These are phyloP conservation scores for Leptographium galeiforme DNA, from an alignment of 2,329 filamentous ascomycete genomes.

Conservation along the genomic window DNA sequence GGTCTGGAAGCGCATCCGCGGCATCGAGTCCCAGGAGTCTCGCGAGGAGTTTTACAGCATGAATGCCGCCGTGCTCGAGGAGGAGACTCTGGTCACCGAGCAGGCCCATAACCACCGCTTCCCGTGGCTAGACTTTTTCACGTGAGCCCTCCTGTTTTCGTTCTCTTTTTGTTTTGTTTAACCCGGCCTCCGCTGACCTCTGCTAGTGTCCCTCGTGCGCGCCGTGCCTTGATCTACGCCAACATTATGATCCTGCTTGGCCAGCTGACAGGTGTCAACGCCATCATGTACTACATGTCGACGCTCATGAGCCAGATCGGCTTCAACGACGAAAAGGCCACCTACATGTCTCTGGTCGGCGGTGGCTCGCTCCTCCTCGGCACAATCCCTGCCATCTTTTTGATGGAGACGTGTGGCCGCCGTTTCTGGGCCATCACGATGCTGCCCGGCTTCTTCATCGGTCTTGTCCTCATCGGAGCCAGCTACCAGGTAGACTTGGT, in stretches of 20 bases:
- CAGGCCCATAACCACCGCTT: conserved; percentile 40
- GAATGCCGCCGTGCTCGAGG: conserved; percentile 46
- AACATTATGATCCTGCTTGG: conserved; percentile 59
- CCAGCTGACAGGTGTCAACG: conserved; percentile 58
- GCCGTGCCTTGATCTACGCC: conserved; percentile 51
- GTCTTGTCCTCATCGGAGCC: conserved; percentile 51
- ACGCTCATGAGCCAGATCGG: conserved; percentile 55
- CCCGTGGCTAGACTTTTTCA: conserved; percentile 64
- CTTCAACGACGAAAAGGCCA: conserved; percentile 46
- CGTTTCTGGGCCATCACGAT: conserved; percentile 64
- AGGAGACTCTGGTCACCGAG: conserved; percentile 38
- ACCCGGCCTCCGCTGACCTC: conserved; percentile 10
- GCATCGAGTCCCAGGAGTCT: conserved; percentile 39
- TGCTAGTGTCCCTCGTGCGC: conserved; percentile 41
- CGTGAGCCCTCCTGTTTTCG: conserved; percentile 16
- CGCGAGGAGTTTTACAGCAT: conserved; percentile 61
- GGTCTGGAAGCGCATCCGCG: conserved; percentile 62
- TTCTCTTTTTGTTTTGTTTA: not conserved
- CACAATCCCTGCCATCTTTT: conserved; percentile 53
- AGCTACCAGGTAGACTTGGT: conserved; percentile 43
- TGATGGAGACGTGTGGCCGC: conserved; percentile 60
- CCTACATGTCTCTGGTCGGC: conserved; percentile 65
- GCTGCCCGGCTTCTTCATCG: conserved; percentile 59
- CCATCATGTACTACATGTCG: conserved; percentile 61
- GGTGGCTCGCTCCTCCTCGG: conserved; percentile 54